Evolutionary conservation across 345 rosid species (phyloP).

Genomic region (Jatropha curcas): DNA sequence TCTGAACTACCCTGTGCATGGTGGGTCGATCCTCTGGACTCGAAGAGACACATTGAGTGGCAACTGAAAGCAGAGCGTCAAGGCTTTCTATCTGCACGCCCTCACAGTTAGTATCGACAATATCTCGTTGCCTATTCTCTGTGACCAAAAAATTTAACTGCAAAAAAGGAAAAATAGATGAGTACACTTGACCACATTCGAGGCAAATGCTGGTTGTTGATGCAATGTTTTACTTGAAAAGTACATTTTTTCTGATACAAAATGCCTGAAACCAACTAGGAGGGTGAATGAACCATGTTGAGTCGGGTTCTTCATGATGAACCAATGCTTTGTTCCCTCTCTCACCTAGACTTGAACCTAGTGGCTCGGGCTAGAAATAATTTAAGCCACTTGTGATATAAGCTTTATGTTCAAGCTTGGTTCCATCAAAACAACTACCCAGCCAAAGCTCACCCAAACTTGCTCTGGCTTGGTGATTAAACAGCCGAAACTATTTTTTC

Average conservation of each 20-base stretch:
- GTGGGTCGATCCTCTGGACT: slow-evolving; percentile 87
- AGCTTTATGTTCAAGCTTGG: no score
- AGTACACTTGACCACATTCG: background rate
- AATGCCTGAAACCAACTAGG: background rate
- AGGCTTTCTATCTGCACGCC: slow-evolving; percentile 76
- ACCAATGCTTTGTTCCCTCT: background rate
- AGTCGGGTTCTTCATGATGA: background rate
- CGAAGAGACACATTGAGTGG: slow-evolving; percentile 76
- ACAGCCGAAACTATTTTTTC: no score
- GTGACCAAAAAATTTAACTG: slow-evolving; percentile 82
- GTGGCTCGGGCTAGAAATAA: background rate
- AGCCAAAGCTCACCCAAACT: no score
- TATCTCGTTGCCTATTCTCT: slow-evolving; percentile 71
- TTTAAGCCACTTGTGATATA: no score
- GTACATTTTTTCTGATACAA: background rate
- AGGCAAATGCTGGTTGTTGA: background rate
- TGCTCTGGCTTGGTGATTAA: no score
- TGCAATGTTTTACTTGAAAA: background rate
- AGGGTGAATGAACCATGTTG: background rate
- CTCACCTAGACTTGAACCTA: background rate
- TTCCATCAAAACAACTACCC: no score
- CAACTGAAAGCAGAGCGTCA: slow-evolving; percentile 79
- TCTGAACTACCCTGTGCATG: slow-evolving; percentile 94
- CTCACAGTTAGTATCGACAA: slow-evolving; percentile 67
- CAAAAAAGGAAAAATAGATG: slow-evolving; percentile 23